phyloP scores from a whole-genome alignment of 176 grass and related monocot genomes.

The Urochloa ruziziensis region DNA sequence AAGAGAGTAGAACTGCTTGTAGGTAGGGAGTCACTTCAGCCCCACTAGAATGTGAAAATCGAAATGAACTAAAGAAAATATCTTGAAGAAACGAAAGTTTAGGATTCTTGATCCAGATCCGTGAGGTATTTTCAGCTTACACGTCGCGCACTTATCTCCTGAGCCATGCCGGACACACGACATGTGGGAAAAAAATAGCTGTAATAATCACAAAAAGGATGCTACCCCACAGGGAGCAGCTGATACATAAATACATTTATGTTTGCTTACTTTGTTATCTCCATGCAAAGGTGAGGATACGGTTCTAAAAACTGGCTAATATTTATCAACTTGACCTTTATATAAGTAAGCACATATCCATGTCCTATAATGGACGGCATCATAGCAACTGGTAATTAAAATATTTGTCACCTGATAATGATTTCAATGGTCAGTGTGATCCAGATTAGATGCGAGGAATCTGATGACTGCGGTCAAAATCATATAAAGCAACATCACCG shows the following conservation, averaged over 20 bases:
- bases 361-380: neutral
- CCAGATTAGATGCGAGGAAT: neutral
- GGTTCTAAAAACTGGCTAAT: neutral
- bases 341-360: neutral
- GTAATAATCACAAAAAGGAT: neutral
- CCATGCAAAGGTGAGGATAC: constrained; percentile 6
- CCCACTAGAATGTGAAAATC: constrained; percentile 27
- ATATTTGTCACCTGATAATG: neutral
- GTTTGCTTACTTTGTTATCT: too few species aligned
- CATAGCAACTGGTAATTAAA: constrained; percentile 8
- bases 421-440: neutral
- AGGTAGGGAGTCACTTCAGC: constrained; percentile 62
- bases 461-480: constrained; percentile 15
- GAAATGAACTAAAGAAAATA: neutral
- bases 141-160: constrained; percentile 22
- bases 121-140: neutral
- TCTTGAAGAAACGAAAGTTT: neutral
- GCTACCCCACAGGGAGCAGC: neutral
- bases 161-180: neutral
- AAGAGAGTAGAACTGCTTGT: constrained; percentile 25
- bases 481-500: neutral
- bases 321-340: neutral
- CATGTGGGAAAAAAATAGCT: neutral
- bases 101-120: constrained; percentile 14
- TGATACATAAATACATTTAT: neutral